Percentiles rank a stretch among this genome's conserved stretches.
Evolutionary conservation across 495 filamentous ascomycete genomes (phyloP).

Genomic region (Corynascus novoguineensis): DNA sequence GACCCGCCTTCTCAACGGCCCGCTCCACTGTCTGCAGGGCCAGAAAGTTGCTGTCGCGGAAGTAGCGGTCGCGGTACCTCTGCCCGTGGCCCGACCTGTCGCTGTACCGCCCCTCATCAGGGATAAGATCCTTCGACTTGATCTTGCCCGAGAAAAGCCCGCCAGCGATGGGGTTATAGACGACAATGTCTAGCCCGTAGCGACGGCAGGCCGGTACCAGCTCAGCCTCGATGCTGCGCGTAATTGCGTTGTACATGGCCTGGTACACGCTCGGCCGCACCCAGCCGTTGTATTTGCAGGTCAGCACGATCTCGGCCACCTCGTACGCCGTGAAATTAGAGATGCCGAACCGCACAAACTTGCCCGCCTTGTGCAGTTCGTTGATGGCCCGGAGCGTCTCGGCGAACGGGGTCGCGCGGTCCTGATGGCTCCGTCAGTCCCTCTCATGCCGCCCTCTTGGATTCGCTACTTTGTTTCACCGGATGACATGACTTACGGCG

Average conservation of each 20-base stretch:
- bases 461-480: neutral
- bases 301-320: conserved; percentile 80
- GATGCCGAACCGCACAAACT: conserved; percentile 76
- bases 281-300: conserved; percentile 75
- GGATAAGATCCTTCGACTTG: conserved; percentile 59
- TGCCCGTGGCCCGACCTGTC: conserved; percentile 48
- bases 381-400: conserved; percentile 75
- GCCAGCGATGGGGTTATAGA: conserved; percentile 88
- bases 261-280: conserved; percentile 62
- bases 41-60: conserved; percentile 70
- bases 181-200: conserved; percentile 79
- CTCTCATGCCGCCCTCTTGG: neutral
- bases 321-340: conserved; percentile 86
- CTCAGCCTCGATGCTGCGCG: conserved; percentile 73
- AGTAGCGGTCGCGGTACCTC: conserved; percentile 74
- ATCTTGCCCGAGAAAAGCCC: conserved; percentile 84
- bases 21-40: conserved; percentile 69
- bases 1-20: conserved; percentile 63
- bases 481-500: conserved; percentile 31
- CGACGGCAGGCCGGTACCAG: conserved; percentile 73
- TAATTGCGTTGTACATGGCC: conserved; percentile 68
- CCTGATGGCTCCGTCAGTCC: conserved; percentile 26
- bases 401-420: conserved; percentile 69
- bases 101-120: conserved; percentile 64
- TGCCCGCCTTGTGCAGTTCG: conserved; percentile 78